Base-by-base conservation (phyloP, 225 moss, liverwort and hornwort genomes). In the Polytrichum formosum region DNA sequence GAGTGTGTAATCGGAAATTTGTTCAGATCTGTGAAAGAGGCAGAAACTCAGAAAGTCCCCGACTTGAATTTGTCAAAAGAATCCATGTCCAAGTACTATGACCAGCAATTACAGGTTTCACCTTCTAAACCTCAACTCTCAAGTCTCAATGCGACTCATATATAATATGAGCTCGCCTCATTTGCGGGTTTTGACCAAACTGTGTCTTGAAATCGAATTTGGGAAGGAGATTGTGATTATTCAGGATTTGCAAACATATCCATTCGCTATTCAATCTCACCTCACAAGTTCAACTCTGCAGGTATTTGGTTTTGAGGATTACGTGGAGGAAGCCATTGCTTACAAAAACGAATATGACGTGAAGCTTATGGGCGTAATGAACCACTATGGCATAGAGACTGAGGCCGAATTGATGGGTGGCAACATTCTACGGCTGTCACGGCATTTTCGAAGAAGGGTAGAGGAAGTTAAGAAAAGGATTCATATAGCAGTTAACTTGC, bases 361-460 rank as follows among this genome's bases (percentile, higher is more conserved):
- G 73, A 94, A 87, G 68, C 86, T 98, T 27, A 84, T 94, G 5
- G 90, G 83, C 2, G 65, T 98, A 30, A 98, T 98, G 98, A 92
- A 94, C 66, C 91, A 92, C 65, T 98, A 84, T 28, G 98, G 94
- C 5, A 83, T 98, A 31, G 78, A 84, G 59, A 91, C 91, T 5
- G 98, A 94, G 72, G 94, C 90, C 2, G 94, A 98, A 64, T 81
- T 88, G 26, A 76, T 90, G 5, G 84, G 92, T 63, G 92, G 92
- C 1, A 74, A 84, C 54, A 79, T 97, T 37, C 10, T 92, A 65
- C 73, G 78, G 56, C 54, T 97, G 76, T 90, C 91, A 4, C 69
- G 83, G n/a, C 73, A 89, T 0, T 86, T 80, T 28, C 46, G 62
- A 0, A 92, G 85, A 61, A 78, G 81, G 37, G 76, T 64, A 61